Evolutionary conservation across 495 filamentous ascomycete genomes (phyloP).

Genomic region (Tuber brumale): DNA sequence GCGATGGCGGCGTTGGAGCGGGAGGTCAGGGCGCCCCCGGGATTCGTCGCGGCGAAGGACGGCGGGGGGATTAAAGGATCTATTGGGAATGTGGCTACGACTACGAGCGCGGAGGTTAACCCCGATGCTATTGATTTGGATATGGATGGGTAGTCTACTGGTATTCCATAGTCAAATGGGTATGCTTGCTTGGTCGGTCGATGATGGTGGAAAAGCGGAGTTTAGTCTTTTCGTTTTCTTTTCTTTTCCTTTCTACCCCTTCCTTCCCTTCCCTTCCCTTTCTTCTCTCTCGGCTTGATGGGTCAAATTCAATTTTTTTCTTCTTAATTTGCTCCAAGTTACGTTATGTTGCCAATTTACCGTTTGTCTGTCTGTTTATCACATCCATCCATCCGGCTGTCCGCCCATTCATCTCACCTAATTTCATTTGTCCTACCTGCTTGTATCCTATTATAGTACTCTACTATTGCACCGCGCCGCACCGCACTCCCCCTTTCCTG

Average conservation of each 20-base stretch:
- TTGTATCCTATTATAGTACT: background rate
- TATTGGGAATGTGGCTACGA: slow-evolving; percentile 43
- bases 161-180: slow-evolving; percentile 8
- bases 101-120: slow-evolving; percentile 53
- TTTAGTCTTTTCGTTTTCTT: slow-evolving; percentile 15
- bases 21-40: slow-evolving; percentile 77
- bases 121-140: slow-evolving; percentile 89
- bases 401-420: background rate
- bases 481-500: background rate
- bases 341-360: background rate
- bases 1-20: slow-evolving; percentile 89
- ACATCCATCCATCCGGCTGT: background rate
- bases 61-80: slow-evolving; percentile 52
- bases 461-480: background rate
- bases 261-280: background rate
- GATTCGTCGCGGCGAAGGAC: slow-evolving; percentile 87
- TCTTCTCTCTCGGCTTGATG: background rate
- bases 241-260: background rate
- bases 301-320: background rate
- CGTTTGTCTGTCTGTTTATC: background rate
- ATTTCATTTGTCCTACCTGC: background rate
- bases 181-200: slow-evolving; percentile 2
- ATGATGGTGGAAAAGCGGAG: background rate
- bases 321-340: background rate
- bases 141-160: slow-evolving; percentile 39